Evolutionary conservation across 73 alveolate species (phyloP).

Genomic region (Breviolum minutum): DNA sequence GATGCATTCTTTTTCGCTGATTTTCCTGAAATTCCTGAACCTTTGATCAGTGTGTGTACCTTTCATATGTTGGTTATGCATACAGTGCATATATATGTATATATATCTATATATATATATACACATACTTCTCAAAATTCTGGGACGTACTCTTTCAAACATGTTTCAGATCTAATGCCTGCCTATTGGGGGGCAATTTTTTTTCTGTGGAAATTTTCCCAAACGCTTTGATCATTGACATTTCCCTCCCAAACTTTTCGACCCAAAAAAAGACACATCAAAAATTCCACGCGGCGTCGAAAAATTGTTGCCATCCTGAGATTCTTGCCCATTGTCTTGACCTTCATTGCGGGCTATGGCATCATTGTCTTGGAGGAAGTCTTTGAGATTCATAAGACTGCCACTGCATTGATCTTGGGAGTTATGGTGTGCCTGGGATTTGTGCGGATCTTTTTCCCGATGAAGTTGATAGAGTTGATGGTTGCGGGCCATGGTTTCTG

Average conservation of each 20-base stretch:
- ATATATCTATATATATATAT: too few relatives aligned
- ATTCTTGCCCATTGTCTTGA: constrained; percentile 13
- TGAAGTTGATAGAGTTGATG: too few relatives aligned
- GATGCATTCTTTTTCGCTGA: too few relatives aligned
- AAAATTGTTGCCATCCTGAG: neutral
- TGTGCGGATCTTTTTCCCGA: neutral
- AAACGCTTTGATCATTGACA: neutral
- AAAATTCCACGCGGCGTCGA: neutral
- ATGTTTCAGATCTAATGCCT: neutral
- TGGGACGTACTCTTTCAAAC: neutral
- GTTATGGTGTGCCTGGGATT: neutral
- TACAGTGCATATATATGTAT: too few relatives aligned
- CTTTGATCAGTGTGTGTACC: too few relatives aligned
- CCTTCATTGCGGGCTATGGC: constrained; percentile 56
- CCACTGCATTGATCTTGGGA: constrained; percentile 40
- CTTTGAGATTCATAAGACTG: constrained; percentile 1
- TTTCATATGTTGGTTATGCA: too few relatives aligned
- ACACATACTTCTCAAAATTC: too few relatives aligned
- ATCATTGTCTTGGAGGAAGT: constrained; percentile 36
- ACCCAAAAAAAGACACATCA: neutral
- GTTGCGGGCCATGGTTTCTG: too few relatives aligned
- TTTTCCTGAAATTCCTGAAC: too few relatives aligned
- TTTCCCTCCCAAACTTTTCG: neutral
- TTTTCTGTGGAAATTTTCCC: neutral
- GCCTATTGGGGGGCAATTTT: neutral